Conservation (phyloP, 1,284 basidiomycete genomes). For the Leccinum pallidistipes region DNA sequence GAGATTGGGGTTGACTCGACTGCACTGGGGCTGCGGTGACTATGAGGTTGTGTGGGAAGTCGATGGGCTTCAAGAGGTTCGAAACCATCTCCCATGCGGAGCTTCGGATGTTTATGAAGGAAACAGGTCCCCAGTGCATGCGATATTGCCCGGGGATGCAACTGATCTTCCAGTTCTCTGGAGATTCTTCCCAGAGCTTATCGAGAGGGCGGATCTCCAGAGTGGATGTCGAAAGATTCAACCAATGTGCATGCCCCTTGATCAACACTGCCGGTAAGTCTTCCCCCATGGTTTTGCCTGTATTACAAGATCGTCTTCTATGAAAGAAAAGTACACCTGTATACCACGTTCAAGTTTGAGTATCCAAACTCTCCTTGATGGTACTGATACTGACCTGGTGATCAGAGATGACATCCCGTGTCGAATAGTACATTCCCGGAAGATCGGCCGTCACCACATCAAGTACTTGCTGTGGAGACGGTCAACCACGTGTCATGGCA, state of each 20-base stretch:
- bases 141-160: not conserved
- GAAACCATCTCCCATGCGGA: slow-evolving; percentile 32
- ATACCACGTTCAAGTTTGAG: not conserved
- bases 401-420: slow-evolving; percentile 24
- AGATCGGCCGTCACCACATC: slow-evolving; percentile 38
- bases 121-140: not conserved
- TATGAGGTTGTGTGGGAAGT: slow-evolving; percentile 33
- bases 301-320: slow-evolving; percentile 31
- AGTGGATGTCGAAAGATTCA: slow-evolving; percentile 30
- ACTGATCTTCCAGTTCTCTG: slow-evolving; percentile 23
- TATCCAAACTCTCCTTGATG: not conserved
- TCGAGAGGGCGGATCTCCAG: slow-evolving; percentile 41
- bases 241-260: slow-evolving; percentile 40
- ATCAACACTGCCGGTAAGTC: slow-evolving; percentile 43
- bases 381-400: slow-evolving; percentile 18
- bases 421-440: slow-evolving; percentile 38
- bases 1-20: slow-evolving; percentile 6
- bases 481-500: not conserved
- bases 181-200: slow-evolving; percentile 22
- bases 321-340: not conserved
- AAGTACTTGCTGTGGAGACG: slow-evolving; percentile 32
- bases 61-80: slow-evolving; percentile 31
- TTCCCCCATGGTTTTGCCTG: slow-evolving; percentile 20
- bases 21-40: slow-evolving; percentile 14
- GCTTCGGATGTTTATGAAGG: not conserved